Conservation (phyloP, 1,284 basidiomycete genomes). For the Fomitopsis pinicola region DNA sequence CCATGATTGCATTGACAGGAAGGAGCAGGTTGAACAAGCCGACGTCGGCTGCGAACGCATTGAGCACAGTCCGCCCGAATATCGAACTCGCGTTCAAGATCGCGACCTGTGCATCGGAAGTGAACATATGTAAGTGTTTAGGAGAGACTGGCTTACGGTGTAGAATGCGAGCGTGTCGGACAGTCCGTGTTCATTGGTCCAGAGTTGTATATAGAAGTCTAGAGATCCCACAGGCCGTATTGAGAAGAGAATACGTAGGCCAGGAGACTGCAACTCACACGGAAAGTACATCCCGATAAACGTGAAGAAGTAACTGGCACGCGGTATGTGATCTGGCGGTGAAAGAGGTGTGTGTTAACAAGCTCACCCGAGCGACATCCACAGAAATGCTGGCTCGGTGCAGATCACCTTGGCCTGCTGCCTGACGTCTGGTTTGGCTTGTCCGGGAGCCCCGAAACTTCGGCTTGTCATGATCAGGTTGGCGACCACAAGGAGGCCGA, state of each 20-base stretch:
- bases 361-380: not conserved
- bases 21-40: conserved; percentile 19
- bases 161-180: conserved; percentile 18
- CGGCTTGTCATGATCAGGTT: conserved; percentile 9
- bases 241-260: too few relatives aligned
- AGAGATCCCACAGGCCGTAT: not conserved
- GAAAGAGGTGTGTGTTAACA: not conserved
- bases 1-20: conserved; percentile 4
- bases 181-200: conserved; percentile 17
- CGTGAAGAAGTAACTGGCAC: not conserved
- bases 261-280: not conserved
- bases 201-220: conserved; percentile 25
- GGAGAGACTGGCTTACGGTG: conserved; percentile 10
- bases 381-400: not conserved
- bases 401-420: not conserved
- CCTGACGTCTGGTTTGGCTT: not conserved
- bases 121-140: not conserved
- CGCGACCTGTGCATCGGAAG: conserved; percentile 12
- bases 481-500: conserved; percentile 10
- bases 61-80: conserved; percentile 16
- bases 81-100: conserved; percentile 17
- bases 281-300: not conserved
- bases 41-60: conserved; percentile 15
- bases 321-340: not conserved
- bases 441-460: not conserved